A percentile compares a stretch with the other conserved stretches of the same genome.
These are phyloP conservation scores for Mycosarcoma mackinlayi DNA, from an alignment of 1,284 basidiomycete species.

Conservation along the genomic window DNA sequence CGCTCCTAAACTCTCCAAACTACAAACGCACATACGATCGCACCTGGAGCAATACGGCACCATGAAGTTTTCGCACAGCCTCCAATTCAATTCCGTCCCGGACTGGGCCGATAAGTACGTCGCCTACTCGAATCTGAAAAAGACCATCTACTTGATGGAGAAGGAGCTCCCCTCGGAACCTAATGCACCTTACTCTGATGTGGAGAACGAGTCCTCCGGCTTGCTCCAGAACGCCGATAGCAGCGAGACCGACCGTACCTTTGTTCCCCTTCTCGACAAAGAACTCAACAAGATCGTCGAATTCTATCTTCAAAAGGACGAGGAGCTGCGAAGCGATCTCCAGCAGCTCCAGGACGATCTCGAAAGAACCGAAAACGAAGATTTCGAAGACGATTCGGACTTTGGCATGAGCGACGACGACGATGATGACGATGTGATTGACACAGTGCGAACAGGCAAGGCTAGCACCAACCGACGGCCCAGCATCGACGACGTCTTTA, in stretches of 20 bases:
- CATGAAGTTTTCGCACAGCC: conserved; percentile 73
- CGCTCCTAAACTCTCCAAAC: conserved; percentile 9
- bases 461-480: conserved; percentile 42
- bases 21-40: conserved; percentile 14
- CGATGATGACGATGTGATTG: conserved; percentile 69
- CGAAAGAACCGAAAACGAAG: conserved; percentile 55
- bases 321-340: conserved; percentile 70
- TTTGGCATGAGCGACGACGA: conserved; percentile 72
- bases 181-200: conserved; percentile 32
- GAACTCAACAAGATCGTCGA: conserved; percentile 84
- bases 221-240: conserved; percentile 42
- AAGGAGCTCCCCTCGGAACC: conserved; percentile 50
- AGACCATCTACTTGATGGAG: conserved; percentile 66
- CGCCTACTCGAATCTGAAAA: conserved; percentile 67
- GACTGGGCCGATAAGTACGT: conserved; percentile 97
- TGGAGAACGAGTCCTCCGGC: conserved; percentile 62
- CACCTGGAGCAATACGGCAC: conserved; percentile 20
- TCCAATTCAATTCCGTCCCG: conserved; percentile 91
- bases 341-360: conserved; percentile 54
- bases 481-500: conserved; percentile 60
- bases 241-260: conserved; percentile 59
- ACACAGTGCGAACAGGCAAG: conserved; percentile 50
- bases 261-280: conserved; percentile 76
- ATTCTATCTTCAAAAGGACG: conserved; percentile 77
- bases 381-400: conserved; percentile 75